These are phyloP conservation scores for Allantophomopsis cytisporea DNA, from an alignment of 2,329 filamentous ascomycete species.

Conservation along the genomic window DNA sequence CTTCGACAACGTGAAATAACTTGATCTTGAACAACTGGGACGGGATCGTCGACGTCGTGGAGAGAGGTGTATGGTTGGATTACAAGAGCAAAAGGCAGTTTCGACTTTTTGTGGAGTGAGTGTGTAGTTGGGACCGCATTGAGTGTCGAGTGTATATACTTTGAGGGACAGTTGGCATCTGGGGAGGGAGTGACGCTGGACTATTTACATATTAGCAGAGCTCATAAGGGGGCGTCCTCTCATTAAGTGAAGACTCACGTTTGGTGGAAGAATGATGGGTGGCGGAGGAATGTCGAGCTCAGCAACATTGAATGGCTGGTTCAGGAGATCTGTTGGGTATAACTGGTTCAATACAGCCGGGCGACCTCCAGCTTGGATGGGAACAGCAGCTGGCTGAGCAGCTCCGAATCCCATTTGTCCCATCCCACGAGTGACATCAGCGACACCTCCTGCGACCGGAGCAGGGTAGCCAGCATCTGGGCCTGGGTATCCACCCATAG, in stretches of 20 bases:
- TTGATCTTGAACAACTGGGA: slow-evolving; percentile 90
- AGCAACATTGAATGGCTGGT: slow-evolving; percentile 84
- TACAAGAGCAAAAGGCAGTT: slow-evolving; percentile 85
- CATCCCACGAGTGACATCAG: slow-evolving; percentile 72
- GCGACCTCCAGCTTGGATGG: slow-evolving; percentile 32
- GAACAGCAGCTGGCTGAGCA: slow-evolving; percentile 23
- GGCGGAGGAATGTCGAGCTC: slow-evolving; percentile 88
- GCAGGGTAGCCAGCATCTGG: slow-evolving; percentile 53
- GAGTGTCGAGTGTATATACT: slow-evolving; percentile 89
- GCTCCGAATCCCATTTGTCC: slow-evolving; percentile 60
- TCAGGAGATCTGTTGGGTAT: slow-evolving; percentile 81
- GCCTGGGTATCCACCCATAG: slow-evolving; percentile 44
- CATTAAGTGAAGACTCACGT: slow-evolving; percentile 45
- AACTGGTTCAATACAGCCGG: slow-evolving; percentile 65
- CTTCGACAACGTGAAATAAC: slow-evolving; percentile 93
- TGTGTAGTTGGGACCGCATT: slow-evolving; percentile 90
- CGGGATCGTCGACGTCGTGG: slow-evolving; percentile 81
- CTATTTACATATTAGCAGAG: slow-evolving; percentile 35
- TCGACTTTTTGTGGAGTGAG: slow-evolving; percentile 90
- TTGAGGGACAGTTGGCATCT: slow-evolving; percentile 79
- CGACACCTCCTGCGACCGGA: slow-evolving; percentile 36
- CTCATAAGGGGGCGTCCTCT: not conserved
- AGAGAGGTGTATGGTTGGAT: slow-evolving; percentile 92
- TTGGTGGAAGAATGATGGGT: slow-evolving; percentile 78
- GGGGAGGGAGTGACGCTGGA: slow-evolving; percentile 85